Percentiles rank a stretch among this genome's conserved stretches.
Conservation (phyloP, 352 stramenopile genomes). For the Pythium aphanidermatum region DNA sequence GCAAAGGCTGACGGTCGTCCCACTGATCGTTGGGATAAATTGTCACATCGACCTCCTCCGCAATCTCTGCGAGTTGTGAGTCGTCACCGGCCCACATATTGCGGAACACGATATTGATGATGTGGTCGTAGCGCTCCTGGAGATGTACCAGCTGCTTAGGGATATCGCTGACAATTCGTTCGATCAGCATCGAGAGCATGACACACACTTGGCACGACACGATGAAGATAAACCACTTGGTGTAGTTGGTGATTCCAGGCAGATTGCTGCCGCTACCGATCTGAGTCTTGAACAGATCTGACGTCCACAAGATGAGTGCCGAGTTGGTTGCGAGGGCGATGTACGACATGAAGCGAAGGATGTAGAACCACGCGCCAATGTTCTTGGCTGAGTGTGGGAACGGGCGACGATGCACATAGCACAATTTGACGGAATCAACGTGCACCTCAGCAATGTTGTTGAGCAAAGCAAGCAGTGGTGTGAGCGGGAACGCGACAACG, state of each 20-base stretch:
- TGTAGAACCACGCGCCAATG: constrained; percentile 92
- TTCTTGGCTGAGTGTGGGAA: constrained; percentile 75
- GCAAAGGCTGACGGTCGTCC: constrained; percentile 31
- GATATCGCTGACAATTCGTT: constrained; percentile 49
- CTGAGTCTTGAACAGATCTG: constrained; percentile 42
- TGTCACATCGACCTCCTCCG: constrained; percentile 59
- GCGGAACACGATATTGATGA: constrained; percentile 76
- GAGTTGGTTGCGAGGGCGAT: constrained; percentile 74
- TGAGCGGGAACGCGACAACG: constrained; percentile 91
- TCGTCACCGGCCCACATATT: constrained; percentile 57
- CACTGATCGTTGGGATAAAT: constrained; percentile 74
- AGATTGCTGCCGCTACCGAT: constrained; percentile 20
- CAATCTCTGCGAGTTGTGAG: constrained; percentile 65
- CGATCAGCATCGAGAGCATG: constrained; percentile 54
- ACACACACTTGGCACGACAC: constrained; percentile 68
- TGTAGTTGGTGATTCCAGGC: constrained; percentile 20
- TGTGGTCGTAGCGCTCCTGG: constrained; percentile 57
- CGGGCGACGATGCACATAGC: constrained; percentile 66
- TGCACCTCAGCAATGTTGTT: constrained; percentile 92
- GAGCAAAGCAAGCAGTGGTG: constrained; percentile 81
- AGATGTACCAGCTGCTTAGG: constrained; percentile 51
- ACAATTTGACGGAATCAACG: constrained; percentile 84
- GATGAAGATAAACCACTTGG: constrained; percentile 63
- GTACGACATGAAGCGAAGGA: constrained; percentile 78
- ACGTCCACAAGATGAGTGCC: constrained; percentile 78